Conservation (phyloP, 2,329 filamentous ascomycete species). For the Escovopsis sp. region DNA sequence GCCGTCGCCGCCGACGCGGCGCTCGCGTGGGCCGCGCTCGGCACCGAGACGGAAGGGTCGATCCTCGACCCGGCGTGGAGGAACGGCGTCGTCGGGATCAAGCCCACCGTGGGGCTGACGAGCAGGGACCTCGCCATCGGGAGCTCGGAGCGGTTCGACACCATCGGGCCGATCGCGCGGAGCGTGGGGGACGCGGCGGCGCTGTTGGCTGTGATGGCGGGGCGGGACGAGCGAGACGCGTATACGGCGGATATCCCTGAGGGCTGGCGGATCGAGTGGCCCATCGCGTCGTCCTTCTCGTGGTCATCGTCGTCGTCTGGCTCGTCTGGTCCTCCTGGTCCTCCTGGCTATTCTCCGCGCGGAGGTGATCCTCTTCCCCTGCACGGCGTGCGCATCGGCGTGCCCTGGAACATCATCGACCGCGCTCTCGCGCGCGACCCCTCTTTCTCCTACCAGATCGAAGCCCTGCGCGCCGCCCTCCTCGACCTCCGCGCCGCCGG, state of each 20-base stretch:
- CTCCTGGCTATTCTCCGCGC: too few species aligned
- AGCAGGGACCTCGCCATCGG: conserved; percentile 48
- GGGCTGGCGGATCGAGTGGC: too few species aligned
- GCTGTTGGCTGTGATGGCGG: conserved; percentile 46
- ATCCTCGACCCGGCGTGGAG: conserved; percentile 37
- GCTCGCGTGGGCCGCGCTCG: conserved; percentile 41
- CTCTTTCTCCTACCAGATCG: conserved; percentile 14
- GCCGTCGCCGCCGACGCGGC: conserved; percentile 44
- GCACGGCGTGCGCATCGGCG: conserved; percentile 42
- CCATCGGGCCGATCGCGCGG: conserved; percentile 44
- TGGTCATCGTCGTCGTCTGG: too few species aligned
- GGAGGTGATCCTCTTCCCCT: too few species aligned
- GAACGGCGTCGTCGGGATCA: conserved; percentile 52
- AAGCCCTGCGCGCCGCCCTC: conserved; percentile 39
- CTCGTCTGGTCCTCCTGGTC: too few species aligned
- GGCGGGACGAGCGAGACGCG: conserved; percentile 41
- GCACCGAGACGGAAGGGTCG: conserved; percentile 40
- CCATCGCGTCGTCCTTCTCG: too few species aligned
- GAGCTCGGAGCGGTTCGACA: conserved; percentile 46
- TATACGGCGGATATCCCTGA: conserved; percentile 32
- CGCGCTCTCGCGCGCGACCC: conserved; percentile 4
- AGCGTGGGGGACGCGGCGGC: conserved; percentile 49
- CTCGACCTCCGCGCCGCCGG: conserved; percentile 35
- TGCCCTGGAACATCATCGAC: conserved; percentile 44
- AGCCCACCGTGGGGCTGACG: conserved; percentile 50